Percentiles rank a stretch among this genome's conserved stretches.
phyloP scores from a whole-genome alignment of 2,329 filamentous ascomycete species.

The Verticillium isaacii region DNA sequence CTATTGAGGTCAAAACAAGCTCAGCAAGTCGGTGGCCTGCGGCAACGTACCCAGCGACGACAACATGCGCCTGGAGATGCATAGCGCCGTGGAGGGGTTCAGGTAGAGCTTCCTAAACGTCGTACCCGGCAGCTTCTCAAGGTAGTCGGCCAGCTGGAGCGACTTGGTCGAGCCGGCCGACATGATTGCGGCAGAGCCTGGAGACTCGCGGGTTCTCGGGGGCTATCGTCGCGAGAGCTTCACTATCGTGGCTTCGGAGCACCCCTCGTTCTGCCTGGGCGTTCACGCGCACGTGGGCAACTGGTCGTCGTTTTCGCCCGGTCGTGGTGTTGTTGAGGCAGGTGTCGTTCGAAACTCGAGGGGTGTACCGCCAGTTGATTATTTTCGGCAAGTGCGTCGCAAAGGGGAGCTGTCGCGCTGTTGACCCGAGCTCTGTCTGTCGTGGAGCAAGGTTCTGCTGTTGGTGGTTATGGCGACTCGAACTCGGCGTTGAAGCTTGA shows the following conservation, averaged over 20 bases:
- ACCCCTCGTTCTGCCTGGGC: not conserved
- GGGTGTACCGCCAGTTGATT: too few species aligned
- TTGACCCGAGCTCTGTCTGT: not conserved
- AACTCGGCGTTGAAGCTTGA: not conserved
- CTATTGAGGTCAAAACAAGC: conserved; percentile 34
- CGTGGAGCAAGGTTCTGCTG: not conserved
- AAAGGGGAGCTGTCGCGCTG: not conserved
- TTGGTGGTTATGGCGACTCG: not conserved
- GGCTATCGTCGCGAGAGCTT: conserved; percentile 1
- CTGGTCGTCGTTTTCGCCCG: not conserved
- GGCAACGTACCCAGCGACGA: conserved; percentile 69
- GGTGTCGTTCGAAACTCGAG: too few species aligned
- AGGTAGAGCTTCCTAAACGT: conserved; percentile 91
- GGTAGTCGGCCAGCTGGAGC: conserved; percentile 74
- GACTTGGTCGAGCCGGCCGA: conserved; percentile 42
- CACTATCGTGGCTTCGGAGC: not conserved
- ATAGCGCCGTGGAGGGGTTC: conserved; percentile 90
- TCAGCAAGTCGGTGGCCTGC: not conserved
- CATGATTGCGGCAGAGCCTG: conserved; percentile 27
- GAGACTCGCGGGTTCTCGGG: not conserved
- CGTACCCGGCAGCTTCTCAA: conserved; percentile 84
- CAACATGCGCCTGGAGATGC: conserved; percentile 96
- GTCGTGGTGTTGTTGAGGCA: too few species aligned
- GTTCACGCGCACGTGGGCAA: not conserved
- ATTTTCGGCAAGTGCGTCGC: not conserved